These are phyloP conservation scores for Epicoccum nigrum DNA, from an alignment of 2,329 filamentous ascomycete genomes.

Conservation along the genomic window DNA sequence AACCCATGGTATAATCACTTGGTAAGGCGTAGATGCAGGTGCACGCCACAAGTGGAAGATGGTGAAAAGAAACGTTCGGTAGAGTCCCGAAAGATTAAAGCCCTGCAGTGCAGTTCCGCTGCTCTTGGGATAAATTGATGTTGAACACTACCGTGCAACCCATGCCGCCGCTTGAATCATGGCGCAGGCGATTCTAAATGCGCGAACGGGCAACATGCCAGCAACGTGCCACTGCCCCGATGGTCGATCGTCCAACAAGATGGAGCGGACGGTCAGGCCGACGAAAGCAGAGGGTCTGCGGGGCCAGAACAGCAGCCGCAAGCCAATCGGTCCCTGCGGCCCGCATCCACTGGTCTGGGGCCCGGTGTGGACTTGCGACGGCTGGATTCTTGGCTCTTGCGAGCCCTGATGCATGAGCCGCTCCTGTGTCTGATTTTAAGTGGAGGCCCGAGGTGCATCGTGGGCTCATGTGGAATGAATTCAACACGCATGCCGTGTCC, in stretches of 20 bases:
- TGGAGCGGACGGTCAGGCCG: constrained; percentile 7
- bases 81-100: constrained; percentile 8
- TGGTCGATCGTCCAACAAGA: constrained; percentile 14
- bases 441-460: constrained; percentile 13
- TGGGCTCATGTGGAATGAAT: not conserved
- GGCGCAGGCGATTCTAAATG: constrained; percentile 5
- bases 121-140: constrained; percentile 3
- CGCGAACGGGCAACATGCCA: constrained; percentile 12
- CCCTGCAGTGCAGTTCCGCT: constrained; percentile 1
- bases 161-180: constrained; percentile 14
- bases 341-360: constrained; percentile 16
- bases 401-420: constrained; percentile 6
- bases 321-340: constrained; percentile 16
- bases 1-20: constrained; percentile 23
- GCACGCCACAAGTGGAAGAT: constrained; percentile 9
- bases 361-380: constrained; percentile 2
- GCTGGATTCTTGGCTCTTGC: constrained; percentile 21
- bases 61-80: constrained; percentile 10
- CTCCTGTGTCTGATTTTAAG: constrained; percentile 14
- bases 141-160: constrained; percentile 17
- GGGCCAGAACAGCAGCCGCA: not conserved
- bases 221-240: constrained; percentile 5
- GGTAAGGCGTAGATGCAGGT: constrained; percentile 21
- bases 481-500: constrained; percentile 10
- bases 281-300: not conserved